A percentile compares a stretch with the other conserved stretches of the same genome.
phyloP scores from a whole-genome alignment of 176 grass and related monocot species.

The Urochloa ruziziensis region DNA sequence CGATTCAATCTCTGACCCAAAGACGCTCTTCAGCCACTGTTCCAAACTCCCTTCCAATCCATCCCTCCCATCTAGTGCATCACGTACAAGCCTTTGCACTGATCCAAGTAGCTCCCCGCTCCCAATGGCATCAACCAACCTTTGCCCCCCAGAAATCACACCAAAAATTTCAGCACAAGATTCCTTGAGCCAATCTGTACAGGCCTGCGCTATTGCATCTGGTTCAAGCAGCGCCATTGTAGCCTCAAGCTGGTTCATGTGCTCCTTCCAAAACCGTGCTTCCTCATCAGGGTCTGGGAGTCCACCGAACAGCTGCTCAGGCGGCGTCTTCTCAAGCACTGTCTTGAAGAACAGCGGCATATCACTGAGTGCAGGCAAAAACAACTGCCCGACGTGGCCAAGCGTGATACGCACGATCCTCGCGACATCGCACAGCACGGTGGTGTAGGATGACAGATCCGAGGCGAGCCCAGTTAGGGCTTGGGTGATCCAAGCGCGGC shows the following conservation, averaged over 20 bases:
- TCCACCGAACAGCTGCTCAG: constrained; percentile 81
- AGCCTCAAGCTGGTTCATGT: constrained; percentile 84
- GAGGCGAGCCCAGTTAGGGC: constrained; percentile 41
- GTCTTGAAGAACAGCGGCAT: constrained; percentile 90
- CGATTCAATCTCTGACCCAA: constrained; percentile 90
- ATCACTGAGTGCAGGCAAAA: constrained; percentile 72
- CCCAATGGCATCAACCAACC: constrained; percentile 63
- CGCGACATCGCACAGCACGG: constrained; percentile 69
- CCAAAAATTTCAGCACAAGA: constrained; percentile 82
- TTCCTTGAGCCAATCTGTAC: constrained; percentile 70
- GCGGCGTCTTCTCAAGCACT: constrained; percentile 77
- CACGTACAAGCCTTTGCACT: constrained; percentile 62
- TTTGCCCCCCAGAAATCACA: constrained; percentile 42
- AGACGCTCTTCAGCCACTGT: constrained; percentile 87
- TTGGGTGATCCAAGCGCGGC: constrained; percentile 85
- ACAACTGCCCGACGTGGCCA: constrained; percentile 82
- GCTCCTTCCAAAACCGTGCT: constrained; percentile 70
- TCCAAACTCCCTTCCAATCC: constrained; percentile 80
- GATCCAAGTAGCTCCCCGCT: constrained; percentile 67
- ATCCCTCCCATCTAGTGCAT: constrained; percentile 65
- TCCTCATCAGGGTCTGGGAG: constrained; percentile 92
- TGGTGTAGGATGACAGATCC: constrained; percentile 61
- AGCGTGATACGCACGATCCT: constrained; percentile 67
- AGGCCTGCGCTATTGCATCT: constrained; percentile 55
- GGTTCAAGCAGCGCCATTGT: constrained; percentile 74